Conservation (phyloP, 2,329 filamentous ascomycete species). For the Boeremia lycopersici region DNA sequence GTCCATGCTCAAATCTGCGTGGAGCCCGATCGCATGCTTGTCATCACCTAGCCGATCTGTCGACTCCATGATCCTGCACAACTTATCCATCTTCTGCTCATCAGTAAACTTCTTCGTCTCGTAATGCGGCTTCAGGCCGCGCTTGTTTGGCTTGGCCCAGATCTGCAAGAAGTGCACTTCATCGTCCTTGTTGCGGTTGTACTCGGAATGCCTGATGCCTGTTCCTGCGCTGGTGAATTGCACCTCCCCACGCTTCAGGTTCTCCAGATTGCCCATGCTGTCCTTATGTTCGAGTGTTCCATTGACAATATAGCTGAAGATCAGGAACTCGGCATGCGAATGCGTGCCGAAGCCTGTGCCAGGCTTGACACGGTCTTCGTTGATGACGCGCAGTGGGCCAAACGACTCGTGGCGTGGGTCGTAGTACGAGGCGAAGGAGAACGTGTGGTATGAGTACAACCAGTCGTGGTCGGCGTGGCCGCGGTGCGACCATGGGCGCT, state of each 20-base stretch:
- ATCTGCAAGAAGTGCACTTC: constrained; percentile 88
- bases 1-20: constrained; percentile 83
- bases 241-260: constrained; percentile 80
- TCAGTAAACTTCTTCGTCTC: constrained; percentile 76
- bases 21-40: constrained; percentile 76
- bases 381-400: constrained; percentile 81
- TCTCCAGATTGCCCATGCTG: constrained; percentile 73
- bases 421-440: constrained; percentile 77
- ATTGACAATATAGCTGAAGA: constrained; percentile 85
- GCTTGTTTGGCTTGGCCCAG: constrained; percentile 81
- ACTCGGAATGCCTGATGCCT: constrained; percentile 79
- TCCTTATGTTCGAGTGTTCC: constrained; percentile 89
- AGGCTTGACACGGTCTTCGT: constrained; percentile 81
- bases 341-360: constrained; percentile 83
- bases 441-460: constrained; percentile 86
- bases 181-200: constrained; percentile 74
- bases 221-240: constrained; percentile 91
- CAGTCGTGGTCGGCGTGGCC: constrained; percentile 84
- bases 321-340: constrained; percentile 84
- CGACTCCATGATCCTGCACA: constrained; percentile 78
- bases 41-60: constrained; percentile 68
- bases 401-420: constrained; percentile 71
- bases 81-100: constrained; percentile 70
- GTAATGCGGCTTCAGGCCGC: constrained; percentile 74
- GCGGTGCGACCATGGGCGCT: constrained; percentile 72